Percentiles rank a stretch among this genome's conserved stretches.
Conservation (phyloP, 768 basidiomycete genomes). For the Dioszegia aurantiaca region DNA sequence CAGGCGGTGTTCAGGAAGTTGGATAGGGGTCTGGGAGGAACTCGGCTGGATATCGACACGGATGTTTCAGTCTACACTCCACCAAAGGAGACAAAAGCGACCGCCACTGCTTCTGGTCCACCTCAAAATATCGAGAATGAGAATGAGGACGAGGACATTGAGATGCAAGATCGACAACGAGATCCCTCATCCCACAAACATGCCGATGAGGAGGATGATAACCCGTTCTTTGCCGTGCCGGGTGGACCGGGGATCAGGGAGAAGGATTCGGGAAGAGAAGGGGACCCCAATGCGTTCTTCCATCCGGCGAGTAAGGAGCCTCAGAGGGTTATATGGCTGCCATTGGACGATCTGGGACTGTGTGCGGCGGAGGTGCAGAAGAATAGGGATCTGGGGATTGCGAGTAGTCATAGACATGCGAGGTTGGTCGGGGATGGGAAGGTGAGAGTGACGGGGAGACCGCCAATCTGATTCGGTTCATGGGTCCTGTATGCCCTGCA, state of each 20-base stretch:
- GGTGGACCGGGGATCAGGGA: constrained; percentile 38
- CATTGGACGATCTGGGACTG: constrained; percentile 67
- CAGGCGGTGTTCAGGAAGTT: constrained; percentile 1
- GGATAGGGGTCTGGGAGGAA: constrained; percentile 1
- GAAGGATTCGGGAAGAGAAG: constrained; percentile 17
- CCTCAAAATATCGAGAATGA: constrained; percentile 2
- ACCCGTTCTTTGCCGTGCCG: constrained; percentile 38
- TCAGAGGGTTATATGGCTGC: constrained; percentile 81
- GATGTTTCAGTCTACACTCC: background rate
- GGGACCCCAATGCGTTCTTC: constrained; percentile 59
- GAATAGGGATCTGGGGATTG: constrained; percentile 60
- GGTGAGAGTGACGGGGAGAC: constrained; percentile 48
- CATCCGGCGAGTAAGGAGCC: constrained; percentile 75
- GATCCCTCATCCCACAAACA: background rate
- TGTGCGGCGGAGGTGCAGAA: constrained; percentile 62
- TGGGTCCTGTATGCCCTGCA: background rate
- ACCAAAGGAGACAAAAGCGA: background rate
- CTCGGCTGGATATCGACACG: constrained; percentile 7
- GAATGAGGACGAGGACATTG: constrained; percentile 12
- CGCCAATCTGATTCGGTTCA: constrained; percentile 26
- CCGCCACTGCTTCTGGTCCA: constrained; percentile 9
- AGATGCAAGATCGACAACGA: constrained; percentile 4
- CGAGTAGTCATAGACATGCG: constrained; percentile 58
- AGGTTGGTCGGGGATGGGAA: constrained; percentile 37
- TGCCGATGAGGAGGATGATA: constrained; percentile 29